Conservation (phyloP, 768 basidiomycete genomes). For the Suillus brevipes region DNA sequence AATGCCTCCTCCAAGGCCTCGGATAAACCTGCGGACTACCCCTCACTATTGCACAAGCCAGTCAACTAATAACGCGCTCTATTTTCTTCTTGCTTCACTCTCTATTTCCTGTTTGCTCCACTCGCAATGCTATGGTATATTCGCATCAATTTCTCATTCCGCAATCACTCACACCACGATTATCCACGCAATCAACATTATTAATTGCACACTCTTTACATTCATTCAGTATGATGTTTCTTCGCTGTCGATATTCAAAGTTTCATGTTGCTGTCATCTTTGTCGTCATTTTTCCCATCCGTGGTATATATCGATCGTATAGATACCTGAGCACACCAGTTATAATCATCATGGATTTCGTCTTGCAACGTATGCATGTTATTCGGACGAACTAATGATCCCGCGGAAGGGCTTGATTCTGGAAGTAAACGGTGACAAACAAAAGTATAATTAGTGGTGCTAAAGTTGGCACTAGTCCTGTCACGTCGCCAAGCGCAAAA, state of each 20-base stretch:
- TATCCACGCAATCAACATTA: slow-evolving; percentile 37
- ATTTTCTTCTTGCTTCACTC: slow-evolving; percentile 15
- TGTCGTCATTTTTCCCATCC: slow-evolving; percentile 7
- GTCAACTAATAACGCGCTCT: slow-evolving; percentile 19
- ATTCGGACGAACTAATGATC: background rate
- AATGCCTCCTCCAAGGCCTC: slow-evolving; percentile 27
- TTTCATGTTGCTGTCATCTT: slow-evolving; percentile 23
- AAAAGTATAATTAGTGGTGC: slow-evolving; percentile 11
- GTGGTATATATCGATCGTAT: slow-evolving; percentile 19
- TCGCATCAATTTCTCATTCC: slow-evolving; percentile 32
- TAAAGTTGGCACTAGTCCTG: slow-evolving; percentile 9
- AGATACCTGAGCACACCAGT: slow-evolving; percentile 15
- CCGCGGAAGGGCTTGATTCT: background rate
- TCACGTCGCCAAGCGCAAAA: background rate
- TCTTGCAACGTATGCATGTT: background rate
- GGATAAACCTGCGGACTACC: slow-evolving; percentile 33
- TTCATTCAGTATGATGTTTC: slow-evolving; percentile 28
- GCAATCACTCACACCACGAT: slow-evolving; percentile 31
- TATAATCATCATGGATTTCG: slow-evolving; percentile 21
- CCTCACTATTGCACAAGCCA: slow-evolving; percentile 28
- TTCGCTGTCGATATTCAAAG: slow-evolving; percentile 35
- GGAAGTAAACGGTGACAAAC: slow-evolving; percentile 30
- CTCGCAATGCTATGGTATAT: slow-evolving; percentile 40
- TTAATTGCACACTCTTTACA: slow-evolving; percentile 34
- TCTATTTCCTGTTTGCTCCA: slow-evolving; percentile 19